phyloP scores from a whole-genome alignment of 169 alveolate species.

The Cryptosporidium sp. region DNA sequence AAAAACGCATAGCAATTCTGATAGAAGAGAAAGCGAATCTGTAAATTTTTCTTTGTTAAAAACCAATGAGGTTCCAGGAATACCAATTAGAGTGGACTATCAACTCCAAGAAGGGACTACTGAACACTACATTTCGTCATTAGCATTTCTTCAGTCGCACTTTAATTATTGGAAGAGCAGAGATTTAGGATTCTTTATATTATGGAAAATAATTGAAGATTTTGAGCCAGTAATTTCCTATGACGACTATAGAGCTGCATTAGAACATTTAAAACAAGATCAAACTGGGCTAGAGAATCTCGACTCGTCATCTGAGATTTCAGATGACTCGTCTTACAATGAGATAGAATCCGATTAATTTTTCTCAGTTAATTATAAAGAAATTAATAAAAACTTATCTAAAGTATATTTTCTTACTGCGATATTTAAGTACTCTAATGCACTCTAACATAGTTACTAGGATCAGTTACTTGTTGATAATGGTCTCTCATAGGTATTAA shows the following conservation, averaged over 20 bases:
- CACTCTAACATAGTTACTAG: conserved; percentile 41
- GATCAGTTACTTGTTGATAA: conserved; percentile 45
- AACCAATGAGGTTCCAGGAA: conserved; percentile 41
- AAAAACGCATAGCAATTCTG: conserved; percentile 34
- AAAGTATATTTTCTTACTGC: neutral
- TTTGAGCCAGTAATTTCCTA: conserved; percentile 66
- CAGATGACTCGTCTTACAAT: conserved; percentile 26
- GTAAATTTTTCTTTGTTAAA: conserved; percentile 46
- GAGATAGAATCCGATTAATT: conserved; percentile 9
- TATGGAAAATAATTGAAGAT: conserved; percentile 72
- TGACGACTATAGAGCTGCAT: conserved; percentile 59
- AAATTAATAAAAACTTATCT: neutral
- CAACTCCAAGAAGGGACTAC: conserved; percentile 88
- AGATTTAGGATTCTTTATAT: conserved; percentile 85
- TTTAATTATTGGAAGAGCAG: conserved; percentile 86
- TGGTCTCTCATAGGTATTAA: conserved; percentile 64
- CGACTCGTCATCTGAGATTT: conserved; percentile 4
- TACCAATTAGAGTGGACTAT: conserved; percentile 79
- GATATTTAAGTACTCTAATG: conserved; percentile 8
- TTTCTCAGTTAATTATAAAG: conserved; percentile 5
- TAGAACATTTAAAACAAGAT: conserved; percentile 68
- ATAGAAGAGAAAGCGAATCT: conserved; percentile 59
- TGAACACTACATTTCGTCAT: conserved; percentile 86
- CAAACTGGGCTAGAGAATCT: conserved; percentile 19
- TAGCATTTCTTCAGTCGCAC: conserved; percentile 87